Conservation (phyloP, 2,329 filamentous ascomycete species). For the Paraconiothyrium brasiliense region DNA sequence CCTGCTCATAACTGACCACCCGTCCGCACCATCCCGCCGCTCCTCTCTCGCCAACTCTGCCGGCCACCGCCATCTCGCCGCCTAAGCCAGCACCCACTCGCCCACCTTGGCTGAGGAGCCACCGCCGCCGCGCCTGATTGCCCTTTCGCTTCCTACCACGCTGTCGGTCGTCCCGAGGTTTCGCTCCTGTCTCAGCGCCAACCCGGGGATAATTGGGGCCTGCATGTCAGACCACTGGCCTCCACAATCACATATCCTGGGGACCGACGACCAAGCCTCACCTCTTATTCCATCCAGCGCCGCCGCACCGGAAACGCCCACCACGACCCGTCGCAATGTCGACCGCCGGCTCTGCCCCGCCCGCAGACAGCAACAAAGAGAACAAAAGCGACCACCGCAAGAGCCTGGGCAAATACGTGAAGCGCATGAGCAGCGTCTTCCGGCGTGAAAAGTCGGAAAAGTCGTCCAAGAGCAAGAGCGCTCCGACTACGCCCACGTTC, state of each 20-base stretch:
- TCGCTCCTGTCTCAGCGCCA: constrained; percentile 38
- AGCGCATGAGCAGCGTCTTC: constrained; percentile 52
- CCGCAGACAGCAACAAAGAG: constrained; percentile 30
- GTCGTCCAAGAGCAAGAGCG: constrained; percentile 31
- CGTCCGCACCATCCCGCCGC: background rate
- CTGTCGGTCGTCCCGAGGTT: constrained; percentile 37
- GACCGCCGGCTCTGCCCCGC: constrained; percentile 28
- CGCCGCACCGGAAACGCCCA: background rate
- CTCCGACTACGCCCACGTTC: constrained; percentile 22
- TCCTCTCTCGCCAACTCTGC: background rate
- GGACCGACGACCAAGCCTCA: background rate
- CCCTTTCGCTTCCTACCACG: constrained; percentile 23
- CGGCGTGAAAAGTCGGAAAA: constrained; percentile 46
- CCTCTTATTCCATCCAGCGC: constrained; percentile 11
- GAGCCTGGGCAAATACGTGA: constrained; percentile 51
- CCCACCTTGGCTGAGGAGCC: background rate
- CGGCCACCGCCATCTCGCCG: background rate
- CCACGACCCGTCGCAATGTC: constrained; percentile 33
- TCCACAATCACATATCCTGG: constrained; percentile 20
- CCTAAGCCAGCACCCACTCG: background rate
- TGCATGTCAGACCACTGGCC: constrained; percentile 34
- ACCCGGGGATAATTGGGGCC: constrained; percentile 33
- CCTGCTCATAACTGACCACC: constrained; percentile 26
- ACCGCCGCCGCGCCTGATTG: constrained; percentile 11
- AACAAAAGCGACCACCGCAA: constrained; percentile 41